Evolutionary conservation across 257 asterid species (phyloP).

Genomic region (Gentiana dahurica): DNA sequence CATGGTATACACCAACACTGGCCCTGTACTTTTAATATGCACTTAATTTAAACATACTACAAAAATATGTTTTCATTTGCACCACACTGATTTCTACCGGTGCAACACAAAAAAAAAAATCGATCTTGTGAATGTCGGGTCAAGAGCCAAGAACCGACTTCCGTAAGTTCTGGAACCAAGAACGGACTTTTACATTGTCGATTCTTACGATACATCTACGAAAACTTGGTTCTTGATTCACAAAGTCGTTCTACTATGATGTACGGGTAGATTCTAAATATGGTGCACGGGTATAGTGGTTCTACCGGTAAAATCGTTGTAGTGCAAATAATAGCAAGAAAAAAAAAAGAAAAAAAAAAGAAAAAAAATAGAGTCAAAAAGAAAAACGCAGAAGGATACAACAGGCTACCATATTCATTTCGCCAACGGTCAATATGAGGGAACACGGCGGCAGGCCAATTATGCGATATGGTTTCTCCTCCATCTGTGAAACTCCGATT

Average conservation of each 20-base stretch:
- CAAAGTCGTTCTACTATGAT: not conserved
- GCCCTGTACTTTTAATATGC: constrained; percentile 29
- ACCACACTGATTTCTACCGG: too few relatives aligned
- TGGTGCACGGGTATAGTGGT: not conserved
- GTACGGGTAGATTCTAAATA: not conserved
- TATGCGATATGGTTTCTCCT: constrained; percentile 17
- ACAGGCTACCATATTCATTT: constrained; percentile 34
- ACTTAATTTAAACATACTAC: not conserved
- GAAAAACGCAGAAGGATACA: not conserved
- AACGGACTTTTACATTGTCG: not conserved
- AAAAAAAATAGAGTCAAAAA: too few relatives aligned
- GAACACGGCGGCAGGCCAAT: constrained; percentile 40
- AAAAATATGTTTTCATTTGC: not conserved
- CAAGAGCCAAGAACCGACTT: too few relatives aligned
- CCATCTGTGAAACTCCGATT: not conserved
- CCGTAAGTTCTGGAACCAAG: too few relatives aligned
- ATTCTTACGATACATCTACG: not conserved
- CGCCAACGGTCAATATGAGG: constrained; percentile 58
- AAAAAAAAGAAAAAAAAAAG: too few relatives aligned
- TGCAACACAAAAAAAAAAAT: too few relatives aligned
- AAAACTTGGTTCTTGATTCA: not conserved
- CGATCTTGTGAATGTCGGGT: too few relatives aligned
- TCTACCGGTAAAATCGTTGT: not conserved
- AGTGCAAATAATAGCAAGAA: too few relatives aligned
- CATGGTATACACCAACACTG: constrained; percentile 38